phyloP scores from a whole-genome alignment of 345 rosid species.

The Camelina neglecta region DNA sequence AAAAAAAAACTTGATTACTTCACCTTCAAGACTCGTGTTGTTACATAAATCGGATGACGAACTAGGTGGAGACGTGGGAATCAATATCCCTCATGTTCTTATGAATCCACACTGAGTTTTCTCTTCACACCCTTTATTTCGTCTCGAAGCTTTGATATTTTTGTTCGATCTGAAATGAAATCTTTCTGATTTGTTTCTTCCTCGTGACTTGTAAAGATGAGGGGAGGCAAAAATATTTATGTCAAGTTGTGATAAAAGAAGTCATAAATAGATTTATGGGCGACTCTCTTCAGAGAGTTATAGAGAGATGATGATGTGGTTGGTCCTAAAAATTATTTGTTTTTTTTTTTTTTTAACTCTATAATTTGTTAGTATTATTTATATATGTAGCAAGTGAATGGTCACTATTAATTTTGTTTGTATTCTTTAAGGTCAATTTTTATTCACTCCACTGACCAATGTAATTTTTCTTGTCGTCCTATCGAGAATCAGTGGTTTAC shows the following conservation, averaged over 20 bases:
- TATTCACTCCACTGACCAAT: neutral
- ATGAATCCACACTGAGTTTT: neutral
- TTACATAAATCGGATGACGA: constrained; percentile 7
- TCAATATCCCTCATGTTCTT: constrained; percentile 19
- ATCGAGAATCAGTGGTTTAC: neutral
- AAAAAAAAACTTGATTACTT: constrained; percentile 2
- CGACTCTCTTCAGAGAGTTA: constrained; percentile 26
- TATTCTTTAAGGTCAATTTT: neutral
- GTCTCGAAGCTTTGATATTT: constrained; percentile 1
- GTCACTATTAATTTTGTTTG: constrained; percentile 30
- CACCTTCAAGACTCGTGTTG: constrained; percentile 30
- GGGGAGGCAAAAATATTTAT: constrained; percentile 4
- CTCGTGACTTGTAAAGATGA: constrained; percentile 38
- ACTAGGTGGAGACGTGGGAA: constrained; percentile 11
- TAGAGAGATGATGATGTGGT: constrained; percentile 35
- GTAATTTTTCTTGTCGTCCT: neutral
- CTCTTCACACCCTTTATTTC: constrained; percentile 17
- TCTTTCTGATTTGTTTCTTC: constrained; percentile 19
- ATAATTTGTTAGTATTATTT: constrained; percentile 2
- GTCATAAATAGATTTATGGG: constrained; percentile 35
- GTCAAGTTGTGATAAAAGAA: constrained; percentile 23
- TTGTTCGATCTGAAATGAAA: constrained; percentile 26
- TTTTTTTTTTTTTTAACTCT: neutral
- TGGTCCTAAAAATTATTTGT: constrained; percentile 30
- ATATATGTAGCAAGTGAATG: constrained; percentile 38